Conservation (phyloP, 2,329 filamentous ascomycete species). For the Colletotrichum australisinense region DNA sequence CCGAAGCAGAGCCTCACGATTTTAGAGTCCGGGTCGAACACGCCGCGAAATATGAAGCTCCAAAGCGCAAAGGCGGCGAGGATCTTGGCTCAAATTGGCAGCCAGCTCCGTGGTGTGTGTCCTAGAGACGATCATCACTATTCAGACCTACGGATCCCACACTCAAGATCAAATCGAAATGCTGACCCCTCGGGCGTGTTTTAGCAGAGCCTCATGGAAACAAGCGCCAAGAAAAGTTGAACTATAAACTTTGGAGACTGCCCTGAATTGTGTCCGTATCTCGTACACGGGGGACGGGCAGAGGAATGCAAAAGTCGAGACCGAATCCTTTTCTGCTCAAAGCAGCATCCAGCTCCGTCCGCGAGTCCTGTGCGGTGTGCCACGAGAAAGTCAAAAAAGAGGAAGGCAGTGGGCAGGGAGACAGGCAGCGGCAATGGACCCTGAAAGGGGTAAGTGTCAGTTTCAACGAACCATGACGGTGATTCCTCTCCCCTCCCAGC, state of each 20-base stretch:
- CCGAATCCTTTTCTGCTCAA: constrained; percentile 5
- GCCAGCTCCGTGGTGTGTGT: constrained; percentile 29
- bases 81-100: constrained; percentile 16
- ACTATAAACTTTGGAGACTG: constrained; percentile 3
- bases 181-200: constrained; percentile 22
- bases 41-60: constrained; percentile 1
- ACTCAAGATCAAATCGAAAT: neutral
- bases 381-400: constrained; percentile 13
- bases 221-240: constrained; percentile 18
- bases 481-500: neutral
- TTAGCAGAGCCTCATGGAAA: constrained; percentile 26
- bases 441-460: constrained; percentile 17
- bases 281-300: neutral
- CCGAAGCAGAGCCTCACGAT: constrained; percentile 12
- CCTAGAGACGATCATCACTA: neutral
- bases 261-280: neutral
- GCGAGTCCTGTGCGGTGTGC: neutral
- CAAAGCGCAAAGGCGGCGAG: constrained; percentile 22
- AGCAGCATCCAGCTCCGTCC: constrained; percentile 25
- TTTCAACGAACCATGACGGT: constrained; percentile 16
- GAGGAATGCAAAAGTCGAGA: constrained; percentile 1
- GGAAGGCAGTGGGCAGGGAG: constrained; percentile 6
- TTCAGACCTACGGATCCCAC: constrained; percentile 10
- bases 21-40: neutral
- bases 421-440: constrained; percentile 28